A percentile compares a stretch with the other conserved stretches of the same genome.
phyloP scores from a whole-genome alignment of 2,329 filamentous ascomycete genomes.

The Didymella keratinophila region DNA sequence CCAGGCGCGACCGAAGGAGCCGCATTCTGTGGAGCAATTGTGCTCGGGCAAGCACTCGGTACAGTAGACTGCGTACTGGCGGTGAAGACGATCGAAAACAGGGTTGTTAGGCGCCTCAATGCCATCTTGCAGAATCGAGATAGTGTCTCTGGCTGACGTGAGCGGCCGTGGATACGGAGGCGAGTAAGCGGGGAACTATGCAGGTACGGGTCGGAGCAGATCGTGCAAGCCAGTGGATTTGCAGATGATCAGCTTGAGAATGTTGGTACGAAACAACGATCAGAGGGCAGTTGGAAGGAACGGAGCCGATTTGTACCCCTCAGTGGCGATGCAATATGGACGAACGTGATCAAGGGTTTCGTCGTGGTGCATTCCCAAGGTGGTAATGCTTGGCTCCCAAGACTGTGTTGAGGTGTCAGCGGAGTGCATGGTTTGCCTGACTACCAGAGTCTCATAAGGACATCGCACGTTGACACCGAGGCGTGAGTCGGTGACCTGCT shows the following conservation, averaged over 20 bases:
- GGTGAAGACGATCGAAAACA: conserved; percentile 33
- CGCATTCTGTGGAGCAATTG: conserved; percentile 49
- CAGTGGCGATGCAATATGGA: conserved; percentile 25
- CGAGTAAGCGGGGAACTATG: conserved; percentile 15
- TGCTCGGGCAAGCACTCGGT: conserved; percentile 43
- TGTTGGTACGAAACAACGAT: conserved; percentile 5
- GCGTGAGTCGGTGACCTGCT: conserved; percentile 8
- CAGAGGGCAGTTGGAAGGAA: conserved; percentile 11
- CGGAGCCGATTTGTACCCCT: conserved; percentile 25
- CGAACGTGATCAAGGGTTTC: conserved; percentile 17
- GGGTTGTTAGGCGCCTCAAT: conserved; percentile 37
- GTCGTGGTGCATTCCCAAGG: conserved; percentile 24
- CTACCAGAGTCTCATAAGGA: conserved; percentile 19
- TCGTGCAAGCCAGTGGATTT: conserved; percentile 5
- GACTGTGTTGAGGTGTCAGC: conserved; percentile 3
- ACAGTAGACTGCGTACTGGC: conserved; percentile 35
- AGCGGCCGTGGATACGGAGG: conserved; percentile 10
- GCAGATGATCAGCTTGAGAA: conserved; percentile 6
- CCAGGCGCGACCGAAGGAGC: conserved; percentile 54
- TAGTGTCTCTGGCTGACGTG: conserved; percentile 23
- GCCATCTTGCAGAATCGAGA: conserved; percentile 24
- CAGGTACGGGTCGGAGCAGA: conserved; percentile 19
- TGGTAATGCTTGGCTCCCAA: conserved; percentile 31
- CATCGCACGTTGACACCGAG: conserved; percentile 17
- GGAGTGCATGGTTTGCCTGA: conserved; percentile 18